phyloP scores from a whole-genome alignment of 345 rosid species.

The Firmiana major region DNA sequence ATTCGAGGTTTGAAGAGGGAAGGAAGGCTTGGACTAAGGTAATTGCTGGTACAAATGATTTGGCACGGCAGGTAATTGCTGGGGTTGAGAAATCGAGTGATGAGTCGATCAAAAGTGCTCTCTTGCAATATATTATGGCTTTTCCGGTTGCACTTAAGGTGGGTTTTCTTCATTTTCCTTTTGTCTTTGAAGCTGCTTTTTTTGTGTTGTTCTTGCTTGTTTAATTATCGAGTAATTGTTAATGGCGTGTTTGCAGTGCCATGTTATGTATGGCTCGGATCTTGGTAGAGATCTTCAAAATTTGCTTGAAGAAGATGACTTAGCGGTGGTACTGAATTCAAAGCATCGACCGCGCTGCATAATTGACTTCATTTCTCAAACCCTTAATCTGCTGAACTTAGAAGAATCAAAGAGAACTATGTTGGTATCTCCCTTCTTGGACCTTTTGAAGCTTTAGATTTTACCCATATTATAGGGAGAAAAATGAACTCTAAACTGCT shows the following conservation, averaged over 20 bases:
- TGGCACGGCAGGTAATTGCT: conserved; percentile 59
- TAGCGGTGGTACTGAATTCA: conserved; percentile 63
- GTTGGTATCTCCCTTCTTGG: conserved; percentile 51
- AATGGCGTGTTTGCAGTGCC: conserved; percentile 59
- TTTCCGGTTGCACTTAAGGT: conserved; percentile 94
- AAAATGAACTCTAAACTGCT: neutral
- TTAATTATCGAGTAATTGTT: neutral
- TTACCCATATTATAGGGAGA: neutral
- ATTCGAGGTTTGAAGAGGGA: conserved; percentile 84
- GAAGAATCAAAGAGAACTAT: conserved; percentile 50
- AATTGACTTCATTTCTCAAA: conserved; percentile 72
- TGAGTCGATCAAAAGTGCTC: conserved; percentile 39
- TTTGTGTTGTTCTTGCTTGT: neutral
- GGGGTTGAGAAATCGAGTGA: conserved; percentile 41
- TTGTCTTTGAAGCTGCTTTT: neutral
- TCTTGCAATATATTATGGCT: conserved; percentile 69
- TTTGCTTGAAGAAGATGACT: conserved; percentile 70
- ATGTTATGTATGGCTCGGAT: conserved; percentile 72
- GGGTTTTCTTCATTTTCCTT: neutral
- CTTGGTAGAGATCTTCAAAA: conserved; percentile 51
- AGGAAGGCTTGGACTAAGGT: conserved; percentile 81
- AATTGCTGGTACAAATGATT: conserved; percentile 62
- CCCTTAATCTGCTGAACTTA: conserved; percentile 52
- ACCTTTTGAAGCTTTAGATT: neutral
- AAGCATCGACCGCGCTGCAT: conserved; percentile 78